Evolutionary conservation across 805 yeast genomes (phyloP).

Genomic region (Wickerhamomyces sydowiorum): DNA sequence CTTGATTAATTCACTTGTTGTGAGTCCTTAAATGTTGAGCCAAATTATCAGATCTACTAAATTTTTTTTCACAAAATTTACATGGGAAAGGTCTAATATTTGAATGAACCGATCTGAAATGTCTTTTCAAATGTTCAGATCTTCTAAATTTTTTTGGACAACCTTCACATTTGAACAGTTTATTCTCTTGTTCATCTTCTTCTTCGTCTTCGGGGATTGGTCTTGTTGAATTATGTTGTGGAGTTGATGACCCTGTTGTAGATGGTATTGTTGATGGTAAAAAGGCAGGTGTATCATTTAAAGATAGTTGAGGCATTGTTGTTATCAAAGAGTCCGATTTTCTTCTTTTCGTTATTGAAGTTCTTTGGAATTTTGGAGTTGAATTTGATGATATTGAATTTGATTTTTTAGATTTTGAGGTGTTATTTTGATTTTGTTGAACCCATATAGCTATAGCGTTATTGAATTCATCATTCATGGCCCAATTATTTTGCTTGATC

Average conservation of each 20-base stretch:
- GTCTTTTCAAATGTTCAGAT: conserved; percentile 73
- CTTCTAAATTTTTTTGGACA: conserved; percentile 65
- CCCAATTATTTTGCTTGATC: conserved; percentile 17
- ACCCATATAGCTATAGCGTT: conserved; percentile 22
- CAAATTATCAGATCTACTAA: conserved; percentile 61
- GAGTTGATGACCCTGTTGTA: conserved; percentile 1
- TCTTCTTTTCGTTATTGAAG: conserved; percentile 16
- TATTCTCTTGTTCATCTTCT: conserved; percentile 31
- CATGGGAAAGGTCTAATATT: conserved; percentile 67
- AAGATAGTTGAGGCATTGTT: background rate
- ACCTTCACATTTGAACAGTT: conserved; percentile 55
- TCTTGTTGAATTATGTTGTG: background rate
- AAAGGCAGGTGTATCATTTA: background rate
- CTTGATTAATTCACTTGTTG: conserved; percentile 11
- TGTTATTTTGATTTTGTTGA: conserved; percentile 13
- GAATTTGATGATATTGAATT: conserved; percentile 4
- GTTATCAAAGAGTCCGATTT: conserved; percentile 17
- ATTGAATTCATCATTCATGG: conserved; percentile 22
- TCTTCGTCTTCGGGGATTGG: background rate
- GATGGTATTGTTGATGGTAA: conserved; percentile 1
- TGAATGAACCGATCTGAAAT: conserved; percentile 65
- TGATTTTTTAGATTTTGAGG: conserved; percentile 2
- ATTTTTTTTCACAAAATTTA: conserved; percentile 53
- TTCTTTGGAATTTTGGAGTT: conserved; percentile 1
- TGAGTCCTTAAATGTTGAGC: conserved; percentile 64